Conservation (phyloP, 441 rosid species). For the Cnidoscolus chayamansa region DNA sequence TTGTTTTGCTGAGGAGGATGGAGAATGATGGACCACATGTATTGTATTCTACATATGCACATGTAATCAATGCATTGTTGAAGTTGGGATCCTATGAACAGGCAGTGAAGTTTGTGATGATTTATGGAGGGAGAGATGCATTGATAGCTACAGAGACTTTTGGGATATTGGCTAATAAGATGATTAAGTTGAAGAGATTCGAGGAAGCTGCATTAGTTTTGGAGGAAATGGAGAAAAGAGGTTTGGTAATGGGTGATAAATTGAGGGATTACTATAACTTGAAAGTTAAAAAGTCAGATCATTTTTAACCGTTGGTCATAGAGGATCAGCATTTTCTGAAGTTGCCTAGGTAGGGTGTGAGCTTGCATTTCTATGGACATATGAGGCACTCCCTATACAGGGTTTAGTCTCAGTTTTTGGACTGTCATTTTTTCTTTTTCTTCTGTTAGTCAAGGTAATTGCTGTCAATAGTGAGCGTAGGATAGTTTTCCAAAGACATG, state of each 20-base stretch:
- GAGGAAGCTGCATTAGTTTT: conserved; percentile 46
- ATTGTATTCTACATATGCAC: conserved; percentile 48
- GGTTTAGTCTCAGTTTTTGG: neutral
- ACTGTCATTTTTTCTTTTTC: neutral
- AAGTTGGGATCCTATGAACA: conserved; percentile 35
- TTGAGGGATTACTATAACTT: conserved; percentile 34
- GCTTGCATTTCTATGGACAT: neutral
- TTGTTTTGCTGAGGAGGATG: conserved; percentile 63
- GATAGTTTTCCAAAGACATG: neutral
- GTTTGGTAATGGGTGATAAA: conserved; percentile 38
- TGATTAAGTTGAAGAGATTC: conserved; percentile 35
- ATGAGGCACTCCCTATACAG: neutral
- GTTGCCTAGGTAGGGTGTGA: neutral
- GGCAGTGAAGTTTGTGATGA: conserved; percentile 56
- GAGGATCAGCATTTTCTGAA: conserved; percentile 4
- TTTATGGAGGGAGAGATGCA: conserved; percentile 40
- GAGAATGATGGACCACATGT: conserved; percentile 45
- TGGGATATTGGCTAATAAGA: conserved; percentile 48
- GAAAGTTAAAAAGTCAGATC: conserved; percentile 16
- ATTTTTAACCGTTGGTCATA: neutral
- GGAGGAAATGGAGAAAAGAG: conserved; percentile 54
- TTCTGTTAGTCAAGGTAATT: neutral
- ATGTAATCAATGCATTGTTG: conserved; percentile 48
- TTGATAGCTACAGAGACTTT: conserved; percentile 47
- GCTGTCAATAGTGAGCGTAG: neutral